These are phyloP conservation scores for Cyberlindnera veronae DNA, from an alignment of 805 yeast genomes.

Conservation along the genomic window DNA sequence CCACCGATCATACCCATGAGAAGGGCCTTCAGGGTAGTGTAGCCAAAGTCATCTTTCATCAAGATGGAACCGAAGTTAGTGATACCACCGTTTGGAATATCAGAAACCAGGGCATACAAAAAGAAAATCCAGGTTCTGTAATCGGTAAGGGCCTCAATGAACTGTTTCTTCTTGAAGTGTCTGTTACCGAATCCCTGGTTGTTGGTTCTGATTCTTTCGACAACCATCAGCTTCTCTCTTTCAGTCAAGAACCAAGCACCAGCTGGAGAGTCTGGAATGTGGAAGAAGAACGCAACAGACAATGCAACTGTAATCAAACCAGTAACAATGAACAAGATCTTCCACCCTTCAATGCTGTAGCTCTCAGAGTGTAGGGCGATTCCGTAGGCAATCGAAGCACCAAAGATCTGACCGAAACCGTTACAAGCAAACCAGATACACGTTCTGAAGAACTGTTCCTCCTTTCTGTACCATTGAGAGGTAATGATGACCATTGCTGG, in stretches of 20 bases:
- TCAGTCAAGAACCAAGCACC: slow-evolving; percentile 45
- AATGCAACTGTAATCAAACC: slow-evolving; percentile 56
- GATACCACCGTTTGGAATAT: slow-evolving; percentile 51
- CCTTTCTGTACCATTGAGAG: slow-evolving; percentile 52
- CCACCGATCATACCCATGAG: slow-evolving; percentile 29
- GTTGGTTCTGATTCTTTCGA: slow-evolving; percentile 49
- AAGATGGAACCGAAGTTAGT: slow-evolving; percentile 20
- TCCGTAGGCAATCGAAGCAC: slow-evolving; percentile 55
- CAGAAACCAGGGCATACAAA: slow-evolving; percentile 35
- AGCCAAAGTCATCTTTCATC: slow-evolving; percentile 21
- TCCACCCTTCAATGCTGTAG: slow-evolving; percentile 53
- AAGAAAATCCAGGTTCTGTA: slow-evolving; percentile 46
- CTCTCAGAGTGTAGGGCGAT: slow-evolving; percentile 33
- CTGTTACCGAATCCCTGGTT: slow-evolving; percentile 57
- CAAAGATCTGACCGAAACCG: slow-evolving; percentile 45
- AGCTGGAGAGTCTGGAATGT: slow-evolving; percentile 55
- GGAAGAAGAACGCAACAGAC: slow-evolving; percentile 44
- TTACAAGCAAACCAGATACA: slow-evolving; percentile 42
- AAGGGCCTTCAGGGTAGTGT: slow-evolving; percentile 34
- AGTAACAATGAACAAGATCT: slow-evolving; percentile 50
- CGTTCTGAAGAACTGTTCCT: slow-evolving; percentile 41
- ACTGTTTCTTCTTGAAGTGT: slow-evolving; percentile 51
- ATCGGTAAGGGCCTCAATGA: slow-evolving; percentile 49
- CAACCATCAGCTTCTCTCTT: slow-evolving; percentile 43
- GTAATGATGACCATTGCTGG: slow-evolving; percentile 57